phyloP scores from a whole-genome alignment of 805 yeast genomes.

The Phaffomyces thermotolerans region DNA sequence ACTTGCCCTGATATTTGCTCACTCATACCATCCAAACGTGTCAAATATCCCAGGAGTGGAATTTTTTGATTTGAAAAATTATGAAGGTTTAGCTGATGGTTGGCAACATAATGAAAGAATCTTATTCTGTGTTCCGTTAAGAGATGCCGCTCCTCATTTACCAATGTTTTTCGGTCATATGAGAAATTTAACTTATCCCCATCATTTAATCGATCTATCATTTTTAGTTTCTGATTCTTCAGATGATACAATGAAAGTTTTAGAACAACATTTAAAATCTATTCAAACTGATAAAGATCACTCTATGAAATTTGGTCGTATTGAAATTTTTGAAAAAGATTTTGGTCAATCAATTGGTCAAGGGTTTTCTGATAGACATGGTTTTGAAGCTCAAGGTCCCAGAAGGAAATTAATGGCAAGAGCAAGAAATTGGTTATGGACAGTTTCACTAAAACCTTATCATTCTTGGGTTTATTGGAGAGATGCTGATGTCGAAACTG shows the following conservation, averaged over 20 bases:
- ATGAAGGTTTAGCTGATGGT: slow-evolving; percentile 67
- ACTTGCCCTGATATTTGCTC: slow-evolving; percentile 5
- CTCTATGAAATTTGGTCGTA: slow-evolving; percentile 63
- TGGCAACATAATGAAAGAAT: slow-evolving; percentile 80
- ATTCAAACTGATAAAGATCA: slow-evolving; percentile 63
- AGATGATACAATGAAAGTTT: slow-evolving; percentile 75
- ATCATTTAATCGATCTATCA: slow-evolving; percentile 73
- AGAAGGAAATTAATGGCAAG: slow-evolving; percentile 93
- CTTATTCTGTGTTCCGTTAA: slow-evolving; percentile 79
- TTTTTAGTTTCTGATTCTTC: slow-evolving; percentile 87
- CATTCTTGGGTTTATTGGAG: slow-evolving; percentile 98
- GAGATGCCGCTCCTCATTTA: slow-evolving; percentile 88
- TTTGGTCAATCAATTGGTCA: slow-evolving; percentile 94
- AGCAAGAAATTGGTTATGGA: slow-evolving; percentile 90
- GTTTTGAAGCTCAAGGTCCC: slow-evolving; percentile 94
- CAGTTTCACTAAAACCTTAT: slow-evolving; percentile 83
- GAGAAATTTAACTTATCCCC: slow-evolving; percentile 79
- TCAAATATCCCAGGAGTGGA: slow-evolving; percentile 38
- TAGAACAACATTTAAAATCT: slow-evolving; percentile 49
- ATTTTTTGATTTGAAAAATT: slow-evolving; percentile 66
- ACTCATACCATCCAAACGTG: slow-evolving; percentile 30
- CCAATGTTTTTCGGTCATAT: slow-evolving; percentile 86
- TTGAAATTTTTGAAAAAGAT: slow-evolving; percentile 85
- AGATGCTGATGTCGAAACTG: slow-evolving; percentile 92
- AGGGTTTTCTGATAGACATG: slow-evolving; percentile 89